These are phyloP conservation scores for Cyclotella kingstonii DNA, from an alignment of 108 stramenopile species.

Conservation along the genomic window DNA sequence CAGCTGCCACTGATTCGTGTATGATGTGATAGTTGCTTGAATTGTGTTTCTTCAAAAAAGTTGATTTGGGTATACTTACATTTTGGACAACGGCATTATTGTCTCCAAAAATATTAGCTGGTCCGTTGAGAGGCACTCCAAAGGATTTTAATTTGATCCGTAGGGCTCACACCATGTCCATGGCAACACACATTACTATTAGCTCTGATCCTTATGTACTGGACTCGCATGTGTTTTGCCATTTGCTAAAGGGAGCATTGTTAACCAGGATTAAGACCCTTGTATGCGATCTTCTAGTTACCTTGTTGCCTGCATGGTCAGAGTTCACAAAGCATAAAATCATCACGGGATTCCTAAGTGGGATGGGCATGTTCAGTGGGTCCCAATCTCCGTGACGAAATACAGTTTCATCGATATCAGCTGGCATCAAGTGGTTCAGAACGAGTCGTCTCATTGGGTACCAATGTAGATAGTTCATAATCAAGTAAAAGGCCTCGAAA, in stretches of 20 bases:
- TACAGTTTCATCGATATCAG: not conserved
- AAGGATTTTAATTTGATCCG: slow-evolving; percentile 58
- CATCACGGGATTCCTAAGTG: slow-evolving; percentile 19
- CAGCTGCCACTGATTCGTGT: too few relatives aligned
- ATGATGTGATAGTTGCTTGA: not conserved
- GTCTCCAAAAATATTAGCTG: slow-evolving; percentile 42
- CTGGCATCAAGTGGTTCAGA: not conserved
- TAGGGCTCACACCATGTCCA: slow-evolving; percentile 15
- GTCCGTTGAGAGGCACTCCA: slow-evolving; percentile 47
- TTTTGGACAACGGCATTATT: slow-evolving; percentile 29
- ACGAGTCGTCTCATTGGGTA: slow-evolving; percentile 1
- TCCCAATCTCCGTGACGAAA: slow-evolving; percentile 16
- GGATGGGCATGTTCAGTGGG: slow-evolving; percentile 18
- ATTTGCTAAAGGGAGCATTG: slow-evolving; percentile 50
- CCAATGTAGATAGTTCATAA: slow-evolving; percentile 4
- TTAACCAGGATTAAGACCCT: slow-evolving; percentile 53
- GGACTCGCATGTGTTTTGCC: slow-evolving; percentile 57
- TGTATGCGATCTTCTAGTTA: slow-evolving; percentile 20
- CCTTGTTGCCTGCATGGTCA: slow-evolving; percentile 22
- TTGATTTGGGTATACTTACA: slow-evolving; percentile 11
- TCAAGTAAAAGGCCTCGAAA: slow-evolving; percentile 17
- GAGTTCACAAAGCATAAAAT: slow-evolving; percentile 24
- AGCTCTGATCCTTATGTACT: slow-evolving; percentile 50
- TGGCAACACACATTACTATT: slow-evolving; percentile 14
- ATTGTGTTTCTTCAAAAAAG: slow-evolving; percentile 1